A percentile compares a stretch with the other conserved stretches of the same genome.
Conservation (phyloP, 2,329 filamentous ascomycete species). For the Mariannaea sp. region DNA sequence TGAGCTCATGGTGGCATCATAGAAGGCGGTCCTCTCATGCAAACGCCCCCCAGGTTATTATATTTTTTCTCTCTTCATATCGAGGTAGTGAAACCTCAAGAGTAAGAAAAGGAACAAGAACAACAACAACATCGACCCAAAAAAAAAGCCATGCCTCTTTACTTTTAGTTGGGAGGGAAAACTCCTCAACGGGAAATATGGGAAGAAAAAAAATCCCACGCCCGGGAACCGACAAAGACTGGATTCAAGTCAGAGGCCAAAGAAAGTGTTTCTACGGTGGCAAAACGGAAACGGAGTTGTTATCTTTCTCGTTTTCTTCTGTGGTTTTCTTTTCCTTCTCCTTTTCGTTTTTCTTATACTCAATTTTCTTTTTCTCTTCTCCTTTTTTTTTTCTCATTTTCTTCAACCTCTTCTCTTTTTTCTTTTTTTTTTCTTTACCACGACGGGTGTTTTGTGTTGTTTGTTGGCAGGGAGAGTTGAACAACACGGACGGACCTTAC, state of each 20-base stretch:
- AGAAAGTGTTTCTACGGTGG: conserved; percentile 16
- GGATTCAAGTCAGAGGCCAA: conserved; percentile 23
- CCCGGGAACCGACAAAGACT: conserved; percentile 27
- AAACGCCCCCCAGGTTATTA: conserved; percentile 17
- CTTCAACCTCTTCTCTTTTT: neutral
- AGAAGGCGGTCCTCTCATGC: conserved; percentile 21
- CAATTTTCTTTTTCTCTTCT: neutral
- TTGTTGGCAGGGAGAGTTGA: conserved; percentile 2
- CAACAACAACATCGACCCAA: too few relatives aligned
- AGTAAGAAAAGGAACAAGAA: conserved; percentile 4
- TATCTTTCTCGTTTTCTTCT: conserved; percentile 19
- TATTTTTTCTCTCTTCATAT: too few relatives aligned
- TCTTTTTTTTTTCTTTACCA: conserved; percentile 1
- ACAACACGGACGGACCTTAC: conserved; percentile 3
- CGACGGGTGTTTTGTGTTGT: conserved; percentile 20
- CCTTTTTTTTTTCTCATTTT: conserved; percentile 2
- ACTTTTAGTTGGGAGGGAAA: too few relatives aligned
- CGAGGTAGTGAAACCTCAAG: neutral
- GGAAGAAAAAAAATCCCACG: neutral
- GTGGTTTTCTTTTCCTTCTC: neutral
- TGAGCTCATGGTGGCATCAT: conserved; percentile 24
- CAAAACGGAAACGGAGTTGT: conserved; percentile 28
- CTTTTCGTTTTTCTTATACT: neutral
- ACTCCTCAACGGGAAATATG: neutral
- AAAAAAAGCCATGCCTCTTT: too few relatives aligned